These are phyloP conservation scores for Giardia duodenalis DNA, from an alignment of 208 protist species.

Conservation along the genomic window DNA sequence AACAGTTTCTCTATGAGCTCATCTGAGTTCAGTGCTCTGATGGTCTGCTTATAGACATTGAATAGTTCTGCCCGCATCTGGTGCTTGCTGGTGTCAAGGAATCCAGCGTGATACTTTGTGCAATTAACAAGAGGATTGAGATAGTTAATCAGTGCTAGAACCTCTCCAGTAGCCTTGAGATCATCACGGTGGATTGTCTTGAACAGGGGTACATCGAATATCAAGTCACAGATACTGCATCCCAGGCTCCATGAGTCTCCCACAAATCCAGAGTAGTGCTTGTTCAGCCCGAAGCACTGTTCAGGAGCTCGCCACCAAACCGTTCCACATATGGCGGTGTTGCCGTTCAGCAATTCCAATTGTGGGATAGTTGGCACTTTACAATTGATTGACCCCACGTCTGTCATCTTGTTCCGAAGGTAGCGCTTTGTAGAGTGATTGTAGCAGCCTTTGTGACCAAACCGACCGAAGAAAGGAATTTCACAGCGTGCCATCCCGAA, in stretches of 20 bases:
- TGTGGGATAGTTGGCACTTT: not conserved
- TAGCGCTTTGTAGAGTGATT: too few relatives aligned
- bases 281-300: not conserved
- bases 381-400: not conserved
- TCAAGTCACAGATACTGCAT: not conserved
- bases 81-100: not conserved
- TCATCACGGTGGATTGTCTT: not conserved
- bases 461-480: not conserved
- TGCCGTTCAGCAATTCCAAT: not conserved
- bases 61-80: not conserved
- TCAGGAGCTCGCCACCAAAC: not conserved
- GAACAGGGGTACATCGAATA: not conserved
- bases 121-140: not conserved
- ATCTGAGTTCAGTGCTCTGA: not conserved
- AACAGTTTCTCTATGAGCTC: not conserved
- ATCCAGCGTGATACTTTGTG: not conserved
- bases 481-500: not conserved
- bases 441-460: not conserved
- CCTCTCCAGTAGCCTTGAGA: not conserved
- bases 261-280: not conserved
- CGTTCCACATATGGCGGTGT: not conserved
- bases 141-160: not conserved
- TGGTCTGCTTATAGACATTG: not conserved
- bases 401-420: not conserved
- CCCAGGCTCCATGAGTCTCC: not conserved